These are phyloP conservation scores for Elsinoe arachidis DNA, from an alignment of 2,329 filamentous ascomycete species.

Conservation along the genomic window DNA sequence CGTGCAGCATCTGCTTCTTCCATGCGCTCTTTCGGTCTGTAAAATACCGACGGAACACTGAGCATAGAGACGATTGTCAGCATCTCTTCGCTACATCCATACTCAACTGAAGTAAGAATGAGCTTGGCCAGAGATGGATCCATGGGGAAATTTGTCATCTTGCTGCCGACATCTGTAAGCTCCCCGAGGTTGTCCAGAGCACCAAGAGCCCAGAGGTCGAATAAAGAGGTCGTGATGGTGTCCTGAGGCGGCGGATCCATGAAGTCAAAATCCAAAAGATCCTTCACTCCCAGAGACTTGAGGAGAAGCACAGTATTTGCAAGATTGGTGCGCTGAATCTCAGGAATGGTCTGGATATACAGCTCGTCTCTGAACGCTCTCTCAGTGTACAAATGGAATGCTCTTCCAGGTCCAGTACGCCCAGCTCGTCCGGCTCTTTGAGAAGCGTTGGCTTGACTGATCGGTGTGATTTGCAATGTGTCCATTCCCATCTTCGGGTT, in stretches of 20 bases:
- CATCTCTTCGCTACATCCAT: slow-evolving; percentile 95
- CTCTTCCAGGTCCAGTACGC: slow-evolving; percentile 88
- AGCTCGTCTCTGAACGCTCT: slow-evolving; percentile 92
- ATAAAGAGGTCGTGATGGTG: slow-evolving; percentile 92
- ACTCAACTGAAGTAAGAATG: slow-evolving; percentile 74
- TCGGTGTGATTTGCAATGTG: slow-evolving; percentile 92
- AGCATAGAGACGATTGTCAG: slow-evolving; percentile 97
- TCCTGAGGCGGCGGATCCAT: slow-evolving; percentile 99
- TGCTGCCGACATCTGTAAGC: slow-evolving; percentile 73
- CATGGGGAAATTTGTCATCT: slow-evolving; percentile 98
- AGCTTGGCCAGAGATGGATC: slow-evolving; percentile 92
- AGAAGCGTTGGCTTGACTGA: slow-evolving; percentile 91
- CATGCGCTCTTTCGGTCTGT: slow-evolving; percentile 89
- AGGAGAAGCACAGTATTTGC: slow-evolving; percentile 89
- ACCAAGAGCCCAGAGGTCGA: slow-evolving; percentile 93
- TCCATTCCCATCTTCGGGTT: slow-evolving; percentile 99
- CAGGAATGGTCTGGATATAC: slow-evolving; percentile 92
- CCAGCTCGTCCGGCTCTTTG: slow-evolving; percentile 91
- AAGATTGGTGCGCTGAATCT: slow-evolving; percentile 94
- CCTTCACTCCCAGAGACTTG: slow-evolving; percentile 88
- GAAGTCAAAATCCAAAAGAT: slow-evolving; percentile 93
- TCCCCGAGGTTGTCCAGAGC: slow-evolving; percentile 91
- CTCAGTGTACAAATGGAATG: slow-evolving; percentile 89
- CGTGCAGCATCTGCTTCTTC: slow-evolving; percentile 92
- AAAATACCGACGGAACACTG: slow-evolving; percentile 92